These are phyloP conservation scores for peach (Prunus persica) DNA, from an alignment of 306 rosid genomes.

Conservation along the genomic window DNA sequence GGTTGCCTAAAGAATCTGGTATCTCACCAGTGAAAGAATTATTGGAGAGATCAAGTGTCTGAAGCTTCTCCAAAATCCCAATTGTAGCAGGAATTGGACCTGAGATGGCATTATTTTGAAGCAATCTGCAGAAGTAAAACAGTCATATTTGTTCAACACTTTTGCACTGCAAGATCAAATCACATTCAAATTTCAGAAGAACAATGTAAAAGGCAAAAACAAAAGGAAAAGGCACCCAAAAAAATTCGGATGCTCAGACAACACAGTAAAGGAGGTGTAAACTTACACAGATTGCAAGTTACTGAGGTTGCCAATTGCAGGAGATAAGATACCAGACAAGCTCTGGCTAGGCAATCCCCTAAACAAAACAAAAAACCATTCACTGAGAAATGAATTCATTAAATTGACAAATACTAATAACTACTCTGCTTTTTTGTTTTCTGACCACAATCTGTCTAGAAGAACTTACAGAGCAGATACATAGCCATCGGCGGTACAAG, in stretches of 20 bases:
- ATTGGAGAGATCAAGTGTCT: slow-evolving; percentile 91
- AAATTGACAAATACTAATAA: slow-evolving; percentile 11
- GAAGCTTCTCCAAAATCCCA: slow-evolving; percentile 83
- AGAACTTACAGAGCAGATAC: slow-evolving; percentile 85
- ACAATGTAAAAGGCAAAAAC: not conserved
- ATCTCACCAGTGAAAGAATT: slow-evolving; percentile 66
- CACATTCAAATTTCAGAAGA: slow-evolving; percentile 8
- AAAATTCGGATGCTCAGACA: slow-evolving; percentile 9
- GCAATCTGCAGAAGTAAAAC: slow-evolving; percentile 54
- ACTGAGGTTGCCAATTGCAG: slow-evolving; percentile 78
- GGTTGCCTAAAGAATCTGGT: slow-evolving; percentile 80
- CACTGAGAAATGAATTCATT: slow-evolving; percentile 15
- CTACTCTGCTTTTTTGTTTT: not conserved
- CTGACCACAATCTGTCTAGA: not conserved
- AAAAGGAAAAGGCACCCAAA: not conserved
- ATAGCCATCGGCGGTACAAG: slow-evolving; percentile 79
- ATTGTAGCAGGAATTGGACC: slow-evolving; percentile 76
- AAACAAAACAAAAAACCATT: slow-evolving; percentile 15
- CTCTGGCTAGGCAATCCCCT: slow-evolving; percentile 99
- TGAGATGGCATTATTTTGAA: slow-evolving; percentile 87
- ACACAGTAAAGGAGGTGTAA: slow-evolving; percentile 7
- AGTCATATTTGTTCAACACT: not conserved
- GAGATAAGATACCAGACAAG: slow-evolving; percentile 83
- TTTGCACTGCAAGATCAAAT: not conserved
- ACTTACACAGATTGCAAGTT: slow-evolving; percentile 90